Conservation (phyloP, 2,329 filamentous ascomycete genomes). For the Colletotrichum karsti region DNA sequence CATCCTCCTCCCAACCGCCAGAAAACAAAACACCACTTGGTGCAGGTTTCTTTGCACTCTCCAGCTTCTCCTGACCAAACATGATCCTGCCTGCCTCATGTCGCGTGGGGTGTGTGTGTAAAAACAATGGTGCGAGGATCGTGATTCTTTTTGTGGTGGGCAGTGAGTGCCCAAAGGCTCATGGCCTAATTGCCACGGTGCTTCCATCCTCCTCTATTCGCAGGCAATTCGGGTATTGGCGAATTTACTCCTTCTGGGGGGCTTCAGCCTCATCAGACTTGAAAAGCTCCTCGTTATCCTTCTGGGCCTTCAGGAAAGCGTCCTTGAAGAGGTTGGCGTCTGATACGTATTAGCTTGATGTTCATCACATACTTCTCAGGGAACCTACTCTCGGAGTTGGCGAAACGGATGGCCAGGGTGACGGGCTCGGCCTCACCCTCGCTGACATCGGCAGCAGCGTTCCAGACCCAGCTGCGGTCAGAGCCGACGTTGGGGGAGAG, state of each 20-base stretch:
- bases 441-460: constrained; percentile 95
- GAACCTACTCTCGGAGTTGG: constrained; percentile 91
- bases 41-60: constrained; percentile 28
- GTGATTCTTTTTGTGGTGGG: constrained; percentile 12
- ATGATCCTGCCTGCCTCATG: constrained; percentile 16
- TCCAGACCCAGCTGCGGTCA: constrained; percentile 99
- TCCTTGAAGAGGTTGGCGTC: constrained; percentile 99
- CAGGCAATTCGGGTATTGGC: background rate
- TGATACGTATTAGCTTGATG: constrained; percentile 49
- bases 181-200: background rate
- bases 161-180: background rate
- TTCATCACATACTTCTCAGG: background rate
- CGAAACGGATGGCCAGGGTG: constrained; percentile 96
- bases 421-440: constrained; percentile 97
- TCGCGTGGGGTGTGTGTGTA: constrained; percentile 7
- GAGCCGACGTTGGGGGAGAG: constrained; percentile 97
- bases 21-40: constrained; percentile 28
- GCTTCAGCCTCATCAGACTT: constrained; percentile 49
- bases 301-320: constrained; percentile 94
- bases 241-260: constrained; percentile 26
- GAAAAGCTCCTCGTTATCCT: constrained; percentile 93
- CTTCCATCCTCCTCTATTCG: constrained; percentile 8
- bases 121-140: constrained; percentile 24
- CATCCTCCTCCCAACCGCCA: constrained; percentile 14
- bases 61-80: constrained; percentile 15